Conservation (phyloP, 441 rosid species). For the Erodium texanum region DNA sequence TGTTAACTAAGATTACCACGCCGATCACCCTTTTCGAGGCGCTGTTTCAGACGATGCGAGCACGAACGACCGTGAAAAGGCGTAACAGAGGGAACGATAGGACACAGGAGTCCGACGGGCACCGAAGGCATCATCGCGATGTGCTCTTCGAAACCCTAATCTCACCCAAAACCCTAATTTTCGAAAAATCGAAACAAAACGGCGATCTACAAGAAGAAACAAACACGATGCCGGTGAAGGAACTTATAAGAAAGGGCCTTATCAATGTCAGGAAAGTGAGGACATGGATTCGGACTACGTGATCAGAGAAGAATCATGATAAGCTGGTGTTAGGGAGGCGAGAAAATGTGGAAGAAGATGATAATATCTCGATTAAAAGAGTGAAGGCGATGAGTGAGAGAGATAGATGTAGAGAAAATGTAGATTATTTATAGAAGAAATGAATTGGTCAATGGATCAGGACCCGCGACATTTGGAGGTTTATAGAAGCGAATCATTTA, state of each 20-base stretch:
- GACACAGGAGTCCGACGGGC: constrained; percentile 30
- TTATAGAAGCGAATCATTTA: background rate
- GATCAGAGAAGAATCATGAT: background rate
- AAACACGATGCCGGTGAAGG: background rate
- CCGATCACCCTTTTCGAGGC: constrained; percentile 72
- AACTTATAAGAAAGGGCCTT: background rate
- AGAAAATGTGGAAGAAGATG: background rate
- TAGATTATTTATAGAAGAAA: background rate
- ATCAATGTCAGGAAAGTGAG: background rate
- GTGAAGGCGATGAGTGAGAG: background rate
- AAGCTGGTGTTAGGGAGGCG: constrained; percentile 1
- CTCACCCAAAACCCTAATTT: constrained; percentile 20
- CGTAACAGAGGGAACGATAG: constrained; percentile 43
- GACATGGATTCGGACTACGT: background rate
- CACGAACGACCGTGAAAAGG: constrained; percentile 44
- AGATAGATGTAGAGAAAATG: background rate
- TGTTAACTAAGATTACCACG: constrained; percentile 89
- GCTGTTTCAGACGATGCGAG: constrained; percentile 69
- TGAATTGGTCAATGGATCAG: constrained; percentile 3
- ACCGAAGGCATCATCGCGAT: constrained; percentile 62
- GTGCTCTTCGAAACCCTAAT: constrained; percentile 62
- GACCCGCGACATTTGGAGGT: background rate
- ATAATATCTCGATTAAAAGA: background rate
- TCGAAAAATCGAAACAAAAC: constrained; percentile 11
- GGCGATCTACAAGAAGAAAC: background rate